A percentile compares a stretch with the other conserved stretches of the same genome.
phyloP scores from a whole-genome alignment of 805 yeast genomes.

The Pichia manshurica region DNA sequence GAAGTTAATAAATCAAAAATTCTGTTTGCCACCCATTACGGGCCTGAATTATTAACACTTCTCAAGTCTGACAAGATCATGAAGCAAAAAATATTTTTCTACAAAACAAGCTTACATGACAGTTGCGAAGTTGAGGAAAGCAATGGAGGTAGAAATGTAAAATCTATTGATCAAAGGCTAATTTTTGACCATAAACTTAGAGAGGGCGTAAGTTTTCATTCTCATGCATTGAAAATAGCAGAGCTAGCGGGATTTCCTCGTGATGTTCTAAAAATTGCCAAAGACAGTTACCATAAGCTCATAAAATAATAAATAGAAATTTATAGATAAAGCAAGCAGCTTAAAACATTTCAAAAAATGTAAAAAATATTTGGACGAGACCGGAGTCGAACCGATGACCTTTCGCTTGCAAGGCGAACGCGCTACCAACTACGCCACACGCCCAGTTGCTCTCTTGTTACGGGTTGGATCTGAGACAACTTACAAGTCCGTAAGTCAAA shows the following conservation, averaged over 20 bases:
- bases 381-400: slow-evolving; percentile 80
- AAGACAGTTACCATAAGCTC: slow-evolving; percentile 24
- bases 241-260: slow-evolving; percentile 72
- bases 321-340: background rate
- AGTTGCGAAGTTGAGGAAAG: slow-evolving; percentile 5
- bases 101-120: slow-evolving; percentile 22
- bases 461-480: too few relatives aligned
- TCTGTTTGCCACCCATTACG: slow-evolving; percentile 89
- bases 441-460: too few relatives aligned
- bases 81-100: slow-evolving; percentile 21
- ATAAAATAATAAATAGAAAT: background rate
- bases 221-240: slow-evolving; percentile 76
- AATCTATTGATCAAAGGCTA: slow-evolving; percentile 27
- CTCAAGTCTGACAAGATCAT: slow-evolving; percentile 30
- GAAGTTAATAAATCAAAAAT: slow-evolving; percentile 57
- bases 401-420: slow-evolving; percentile 78
- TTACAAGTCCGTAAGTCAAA: too few relatives aligned
- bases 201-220: slow-evolving; percentile 65
- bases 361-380: slow-evolving; percentile 48
- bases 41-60: slow-evolving; percentile 43
- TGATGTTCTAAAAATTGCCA: slow-evolving; percentile 50
- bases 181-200: slow-evolving; percentile 51
- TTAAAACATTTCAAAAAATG: slow-evolving; percentile 1
- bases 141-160: too few relatives aligned
- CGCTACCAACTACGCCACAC: slow-evolving; percentile 83